A percentile compares a stretch with the other conserved stretches of the same genome.
These are phyloP conservation scores for Oropetium thomaeum DNA, from an alignment of 176 grass and related monocot genomes.

Conservation along the genomic window DNA sequence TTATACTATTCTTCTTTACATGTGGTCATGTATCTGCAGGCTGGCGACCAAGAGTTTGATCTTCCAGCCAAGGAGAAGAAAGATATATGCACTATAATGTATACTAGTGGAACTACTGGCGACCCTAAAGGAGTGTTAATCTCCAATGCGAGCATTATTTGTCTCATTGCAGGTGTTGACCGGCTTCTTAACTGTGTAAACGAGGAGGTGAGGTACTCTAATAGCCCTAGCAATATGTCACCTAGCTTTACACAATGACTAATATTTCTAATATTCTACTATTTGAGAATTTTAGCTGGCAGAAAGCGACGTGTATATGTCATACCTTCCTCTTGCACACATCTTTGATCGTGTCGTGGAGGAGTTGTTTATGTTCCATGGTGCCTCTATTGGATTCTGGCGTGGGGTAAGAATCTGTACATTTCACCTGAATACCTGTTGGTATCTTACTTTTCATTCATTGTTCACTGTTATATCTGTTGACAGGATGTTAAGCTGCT, in stretches of 20 bases:
- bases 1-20: neutral
- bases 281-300: conserved; percentile 51
- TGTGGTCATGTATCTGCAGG: conserved; percentile 41
- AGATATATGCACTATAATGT: conserved; percentile 92
- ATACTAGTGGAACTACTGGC: conserved; percentile 90
- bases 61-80: conserved; percentile 61
- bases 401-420: conserved; percentile 60
- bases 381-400: conserved; percentile 98
- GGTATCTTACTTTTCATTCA: conserved; percentile 10
- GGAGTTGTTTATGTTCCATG: conserved; percentile 92
- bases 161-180: conserved; percentile 68
- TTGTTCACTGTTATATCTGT: conserved; percentile 34
- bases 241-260: neutral
- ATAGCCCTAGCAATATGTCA: conserved; percentile 13
- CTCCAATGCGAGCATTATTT: conserved; percentile 73
- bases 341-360: conserved; percentile 95
- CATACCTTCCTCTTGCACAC: conserved; percentile 96
- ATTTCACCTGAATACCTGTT: conserved; percentile 15
- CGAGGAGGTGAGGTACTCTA: conserved; percentile 41
- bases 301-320: conserved; percentile 78
- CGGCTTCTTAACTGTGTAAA: conserved; percentile 49
- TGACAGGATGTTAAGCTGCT: conserved; percentile 86
- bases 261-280: conserved; percentile 19
- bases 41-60: conserved; percentile 60
- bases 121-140: conserved; percentile 87